Conservation (phyloP, 495 filamentous ascomycete species). For the Xylaria cubensis region DNA sequence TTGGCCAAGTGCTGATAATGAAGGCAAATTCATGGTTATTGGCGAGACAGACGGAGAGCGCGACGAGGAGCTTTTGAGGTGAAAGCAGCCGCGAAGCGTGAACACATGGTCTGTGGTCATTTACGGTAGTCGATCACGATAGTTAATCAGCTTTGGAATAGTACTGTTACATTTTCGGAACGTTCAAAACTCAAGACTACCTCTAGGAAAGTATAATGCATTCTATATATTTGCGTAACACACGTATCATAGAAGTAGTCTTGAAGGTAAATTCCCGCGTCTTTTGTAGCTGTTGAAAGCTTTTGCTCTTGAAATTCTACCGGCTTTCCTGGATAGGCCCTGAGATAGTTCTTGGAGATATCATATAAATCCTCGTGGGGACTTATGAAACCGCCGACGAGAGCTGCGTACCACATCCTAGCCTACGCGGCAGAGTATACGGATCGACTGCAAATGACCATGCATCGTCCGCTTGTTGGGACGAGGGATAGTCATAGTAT, state of each 20-base stretch:
- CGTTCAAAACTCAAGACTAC: background rate
- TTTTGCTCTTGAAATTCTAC: background rate
- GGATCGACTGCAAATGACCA: background rate
- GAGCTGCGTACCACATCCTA: background rate
- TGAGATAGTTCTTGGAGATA: background rate
- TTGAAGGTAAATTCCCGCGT: background rate
- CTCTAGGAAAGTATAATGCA: too few relatives aligned
- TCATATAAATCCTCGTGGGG: background rate
- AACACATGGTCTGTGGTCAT: background rate
- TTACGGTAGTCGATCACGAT: background rate
- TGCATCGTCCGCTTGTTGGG: background rate
- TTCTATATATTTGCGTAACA: conserved; percentile 1
- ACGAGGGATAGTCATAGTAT: background rate
- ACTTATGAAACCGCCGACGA: background rate
- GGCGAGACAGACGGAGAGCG: background rate
- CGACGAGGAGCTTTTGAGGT: background rate
- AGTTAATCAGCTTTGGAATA: background rate
- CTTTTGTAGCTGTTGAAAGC: background rate
- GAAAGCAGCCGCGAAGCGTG: background rate
- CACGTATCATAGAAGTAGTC: background rate
- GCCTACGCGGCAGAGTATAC: background rate
- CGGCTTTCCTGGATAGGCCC: background rate
- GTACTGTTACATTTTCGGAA: background rate
- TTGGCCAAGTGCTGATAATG: background rate
- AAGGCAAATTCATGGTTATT: too few relatives aligned